Evolutionary conservation across 2,329 filamentous ascomycete genomes (phyloP).

Genomic region (Microdochium paspali): DNA sequence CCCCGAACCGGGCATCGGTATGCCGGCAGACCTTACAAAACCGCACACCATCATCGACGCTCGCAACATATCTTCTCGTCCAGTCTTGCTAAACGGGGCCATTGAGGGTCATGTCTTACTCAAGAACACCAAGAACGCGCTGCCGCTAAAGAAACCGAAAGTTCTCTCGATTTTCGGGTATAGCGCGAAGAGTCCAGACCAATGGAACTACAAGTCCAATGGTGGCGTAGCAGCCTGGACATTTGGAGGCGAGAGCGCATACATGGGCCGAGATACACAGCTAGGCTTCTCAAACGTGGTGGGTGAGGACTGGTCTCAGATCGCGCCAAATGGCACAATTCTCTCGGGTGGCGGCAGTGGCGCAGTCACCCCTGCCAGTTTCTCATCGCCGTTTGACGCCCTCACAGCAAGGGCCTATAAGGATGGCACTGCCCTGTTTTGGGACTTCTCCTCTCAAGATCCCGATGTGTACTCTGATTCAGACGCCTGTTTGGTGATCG

Average conservation of each 20-base stretch:
- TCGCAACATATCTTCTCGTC: constrained; percentile 33
- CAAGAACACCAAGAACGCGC: constrained; percentile 46
- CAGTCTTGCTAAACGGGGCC: constrained; percentile 41
- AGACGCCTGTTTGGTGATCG: constrained; percentile 60
- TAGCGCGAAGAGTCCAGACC: constrained; percentile 38
- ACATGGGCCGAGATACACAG: constrained; percentile 16
- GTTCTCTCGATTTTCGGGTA: constrained; percentile 54
- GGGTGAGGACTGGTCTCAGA: constrained; percentile 22
- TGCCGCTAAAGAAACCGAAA: constrained; percentile 41
- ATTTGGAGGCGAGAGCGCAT: constrained; percentile 28
- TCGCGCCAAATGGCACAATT: constrained; percentile 38
- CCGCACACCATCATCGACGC: constrained; percentile 46
- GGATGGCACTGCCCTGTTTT: constrained; percentile 48
- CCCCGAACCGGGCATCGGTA: constrained; percentile 36
- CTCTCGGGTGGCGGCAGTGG: constrained; percentile 38
- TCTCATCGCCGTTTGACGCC: constrained; percentile 45
- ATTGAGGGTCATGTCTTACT: constrained; percentile 55
- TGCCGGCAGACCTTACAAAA: constrained; percentile 36
- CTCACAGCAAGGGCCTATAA: constrained; percentile 38
- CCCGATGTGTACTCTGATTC: constrained; percentile 39
- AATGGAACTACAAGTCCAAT: constrained; percentile 28
- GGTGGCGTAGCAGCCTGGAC: constrained; percentile 24
- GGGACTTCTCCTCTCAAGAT: constrained; percentile 41
- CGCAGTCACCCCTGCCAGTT: constrained; percentile 33
- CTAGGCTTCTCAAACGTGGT: constrained; percentile 20